Evolutionary conservation across 495 filamentous ascomycete genomes (phyloP), one percentile per base, ranked within the genome.

Genomic region (Penicillium maclennaniae): DNA sequence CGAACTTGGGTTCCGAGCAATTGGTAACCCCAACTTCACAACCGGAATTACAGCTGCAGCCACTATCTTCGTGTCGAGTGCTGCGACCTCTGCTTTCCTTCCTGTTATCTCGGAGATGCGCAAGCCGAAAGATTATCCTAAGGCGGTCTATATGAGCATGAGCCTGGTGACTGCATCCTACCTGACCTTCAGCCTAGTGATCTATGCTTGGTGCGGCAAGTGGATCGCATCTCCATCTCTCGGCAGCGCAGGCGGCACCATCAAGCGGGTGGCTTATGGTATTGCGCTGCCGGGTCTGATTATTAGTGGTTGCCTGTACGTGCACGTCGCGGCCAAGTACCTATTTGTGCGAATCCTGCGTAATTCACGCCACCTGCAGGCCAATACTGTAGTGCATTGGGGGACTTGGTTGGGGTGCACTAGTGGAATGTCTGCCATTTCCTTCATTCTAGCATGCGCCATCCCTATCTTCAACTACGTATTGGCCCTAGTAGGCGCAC

Each of bases 41-140:
- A 62, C 58, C 0, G 76, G 69, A 1, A 75, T 77, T 47, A 69
- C 69, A 0, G 69, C 72, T 2, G 63, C 70, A 0, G 54, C 64
- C 1, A 76, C 71, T 0, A 75, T 79, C 19, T 76, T 75, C 54
- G 62, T 72, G 28, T 67, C 75, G 20, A 67, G 62, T 49, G 77
- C 87, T 68, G 73, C 83, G 47, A 79, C 87, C 65, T 73, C 85
- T 56, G 80, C 86, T 54, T 86, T 89, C 64, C 81, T 91, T 62
- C 79, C 75, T 41, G 87, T 91, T 62, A 87, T 88, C 60, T 81
- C 84, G 34, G 88, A 92, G 66, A 85, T 91, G 79, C 81, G 83
- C 56, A 81, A 79, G 0, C 86, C 87, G 1, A 67, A 67, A 44
- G 80, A 87, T 58, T 88, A 81, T 59, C 73, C 73, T 36, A 87